Base-by-base conservation (phyloP, 2,329 filamentous ascomycete species). In the Hypoxylon rubiginosum region DNA sequence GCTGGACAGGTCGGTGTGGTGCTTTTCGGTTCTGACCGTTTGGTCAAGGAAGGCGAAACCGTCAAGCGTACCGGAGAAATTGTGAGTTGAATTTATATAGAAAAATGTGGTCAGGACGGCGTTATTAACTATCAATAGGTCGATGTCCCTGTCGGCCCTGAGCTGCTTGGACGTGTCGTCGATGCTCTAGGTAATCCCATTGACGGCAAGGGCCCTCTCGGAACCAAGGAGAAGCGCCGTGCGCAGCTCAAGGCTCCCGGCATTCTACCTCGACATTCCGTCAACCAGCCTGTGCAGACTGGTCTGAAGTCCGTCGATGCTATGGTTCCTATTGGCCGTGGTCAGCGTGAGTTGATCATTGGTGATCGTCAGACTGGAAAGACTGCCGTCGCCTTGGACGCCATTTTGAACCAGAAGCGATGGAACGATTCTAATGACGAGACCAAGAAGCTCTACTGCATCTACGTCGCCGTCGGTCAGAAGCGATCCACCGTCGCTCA, bases 351-450 rank as follows among this genome's bases (percentile, higher is more conserved):
- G 88, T 87, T 99, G 90, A 98, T 99, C 84, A 99, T 99, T 84
- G 96, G 96, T 88, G 96, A 99, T 83, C 96, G 96, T 94, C 96
- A 99, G 87, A 99, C 96, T 78, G 96, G 96, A 85, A 99, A 99
- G 92, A 99, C 96, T 81, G 96, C 96, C 79, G 95, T 99, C 81
- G 95, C 92, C 79, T 93, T 99, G 70, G 96, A 99, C 82, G 90
- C 95, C 83, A 98, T 99, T 77, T 91, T 99, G 71, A 99, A 99
- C 92, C 96, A 99, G 89, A 97, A 96, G 90, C 90, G 95, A 80
- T 98, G 95, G 95, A 99, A 99, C 90, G 86, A 84, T 81, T 78
- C 83, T 80, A 87, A 80, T 83, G 94, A 97, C 81, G 96, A 99
- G 90, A 85, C 83, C 81, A 95, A 97, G 92, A 99, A 99, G 91